A percentile compares a stretch with the other conserved stretches of the same genome.
phyloP scores from a whole-genome alignment of 176 grass and related monocot genomes.

The Oryza punctata region DNA sequence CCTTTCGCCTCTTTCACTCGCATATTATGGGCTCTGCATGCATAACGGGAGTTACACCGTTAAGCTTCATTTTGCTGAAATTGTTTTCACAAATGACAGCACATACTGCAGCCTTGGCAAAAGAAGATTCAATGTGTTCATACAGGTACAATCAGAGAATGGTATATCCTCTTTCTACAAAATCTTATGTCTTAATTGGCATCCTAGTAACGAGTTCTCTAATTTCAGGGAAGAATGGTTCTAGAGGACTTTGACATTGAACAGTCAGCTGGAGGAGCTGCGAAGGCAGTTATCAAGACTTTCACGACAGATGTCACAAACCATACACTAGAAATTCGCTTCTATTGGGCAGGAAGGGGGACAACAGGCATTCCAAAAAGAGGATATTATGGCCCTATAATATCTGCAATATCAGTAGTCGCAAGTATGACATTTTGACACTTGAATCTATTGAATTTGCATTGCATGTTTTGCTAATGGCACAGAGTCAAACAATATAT shows the following conservation, averaged over 20 bases:
- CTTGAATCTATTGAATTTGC: conserved; percentile 12
- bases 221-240: conserved; percentile 71
- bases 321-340: conserved; percentile 71
- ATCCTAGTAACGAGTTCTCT: conserved; percentile 7
- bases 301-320: conserved; percentile 60
- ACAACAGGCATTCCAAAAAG: conserved; percentile 84
- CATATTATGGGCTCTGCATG: conserved; percentile 94
- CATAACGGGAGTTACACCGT: conserved; percentile 77
- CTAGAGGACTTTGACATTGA: conserved; percentile 88
- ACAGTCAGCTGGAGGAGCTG: conserved; percentile 52
- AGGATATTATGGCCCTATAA: conserved; percentile 84
- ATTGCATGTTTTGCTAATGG: background rate
- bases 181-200: conserved; percentile 1
- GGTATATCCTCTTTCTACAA: background rate
- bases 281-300: conserved; percentile 60
- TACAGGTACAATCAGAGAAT: conserved; percentile 64
- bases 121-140: conserved; percentile 87
- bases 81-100: conserved; percentile 73
- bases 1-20: conserved; percentile 87
- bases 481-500: background rate
- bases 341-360: conserved; percentile 88
- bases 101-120: conserved; percentile 86
- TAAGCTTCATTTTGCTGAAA: conserved; percentile 82
- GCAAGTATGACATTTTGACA: conserved; percentile 65
- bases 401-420: conserved; percentile 95